Evolutionary conservation across 768 basidiomycete genomes (phyloP), one percentile per base, ranked within the genome.

Genomic region (Epithele typhae): DNA sequence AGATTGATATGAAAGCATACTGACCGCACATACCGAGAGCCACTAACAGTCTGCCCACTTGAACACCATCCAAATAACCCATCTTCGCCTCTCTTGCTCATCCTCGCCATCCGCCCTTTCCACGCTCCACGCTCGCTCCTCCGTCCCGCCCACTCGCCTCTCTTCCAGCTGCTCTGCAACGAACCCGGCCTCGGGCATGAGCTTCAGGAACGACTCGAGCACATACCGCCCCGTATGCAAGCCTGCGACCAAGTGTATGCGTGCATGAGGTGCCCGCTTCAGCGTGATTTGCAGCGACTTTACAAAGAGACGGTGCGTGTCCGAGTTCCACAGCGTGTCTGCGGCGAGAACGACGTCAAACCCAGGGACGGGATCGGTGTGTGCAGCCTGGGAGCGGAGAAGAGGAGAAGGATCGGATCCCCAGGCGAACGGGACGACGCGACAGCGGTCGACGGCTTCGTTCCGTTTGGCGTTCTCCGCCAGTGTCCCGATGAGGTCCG

Each of bases 291-390:
- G 64, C 14, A 90, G 65, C 3, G 82, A 74, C 5, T 71, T 60
- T 30, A 86, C 63, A 43, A 87, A 79, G 9, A 72, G 52, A 0
- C 40, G 51, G 53, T 89, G 87, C 3, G 74, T 52, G 19, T 79
- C 78, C 3, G 82, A 63, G 57, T 88, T 85, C 88, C 87, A 90
- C 1, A 91, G 65, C 24, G 86, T 88, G 58, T 90, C 88, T 11
- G 87, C 82, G 0, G 86, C 84, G 19, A 88, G 51, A 25, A 90
- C 66, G 33, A 86, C 49, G 56, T 90, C 85, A 59, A 85, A 84
- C 14, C 68, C 65, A 23, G 38, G 32, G 5, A 14, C 8, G 1
- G 33, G 14, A 8, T 23, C 19, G 7, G 45, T 43, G 9, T 35
- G 36, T 27, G 44, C 52, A 22, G 46, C 52, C 6, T 65, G 49